phyloP scores from a whole-genome alignment of 2,329 filamentous ascomycete species.

The Xylogone sp. region DNA sequence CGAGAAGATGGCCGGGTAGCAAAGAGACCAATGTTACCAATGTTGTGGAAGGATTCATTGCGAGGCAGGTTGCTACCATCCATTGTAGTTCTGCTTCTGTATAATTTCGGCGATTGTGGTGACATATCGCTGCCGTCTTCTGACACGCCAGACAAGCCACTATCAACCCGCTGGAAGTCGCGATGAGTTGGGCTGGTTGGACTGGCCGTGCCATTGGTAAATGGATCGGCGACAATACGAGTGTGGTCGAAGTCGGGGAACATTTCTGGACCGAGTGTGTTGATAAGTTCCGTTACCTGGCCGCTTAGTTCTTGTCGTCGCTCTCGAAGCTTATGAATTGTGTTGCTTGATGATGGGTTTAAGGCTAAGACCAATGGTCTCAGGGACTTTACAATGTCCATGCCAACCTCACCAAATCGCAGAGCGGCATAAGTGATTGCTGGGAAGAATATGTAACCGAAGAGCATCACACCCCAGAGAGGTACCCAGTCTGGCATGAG shows the following conservation, averaged over 20 bases:
- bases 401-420: constrained; percentile 94
- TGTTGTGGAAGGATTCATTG: constrained; percentile 92
- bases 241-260: constrained; percentile 91
- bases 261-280: constrained; percentile 90
- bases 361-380: constrained; percentile 82
- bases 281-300: constrained; percentile 88
- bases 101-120: constrained; percentile 22
- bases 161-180: constrained; percentile 37
- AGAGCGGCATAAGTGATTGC: constrained; percentile 89
- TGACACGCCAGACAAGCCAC: constrained; percentile 41
- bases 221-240: constrained; percentile 61
- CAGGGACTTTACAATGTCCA: constrained; percentile 96
- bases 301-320: constrained; percentile 70
- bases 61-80: constrained; percentile 51
- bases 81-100: constrained; percentile 19
- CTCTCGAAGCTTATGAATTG: constrained; percentile 72
- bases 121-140: constrained; percentile 22
- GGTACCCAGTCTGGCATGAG: constrained; percentile 76
- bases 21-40: constrained; percentile 84
- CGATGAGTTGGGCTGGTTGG: constrained; percentile 19
- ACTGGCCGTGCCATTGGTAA: constrained; percentile 18
- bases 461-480: constrained; percentile 70
- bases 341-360: constrained; percentile 79
- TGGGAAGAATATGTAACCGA: constrained; percentile 78
- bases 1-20: constrained; percentile 82